These are phyloP conservation scores for Microstroma glucosiphilum DNA, from an alignment of 1,284 basidiomycete genomes.

Conservation along the genomic window DNA sequence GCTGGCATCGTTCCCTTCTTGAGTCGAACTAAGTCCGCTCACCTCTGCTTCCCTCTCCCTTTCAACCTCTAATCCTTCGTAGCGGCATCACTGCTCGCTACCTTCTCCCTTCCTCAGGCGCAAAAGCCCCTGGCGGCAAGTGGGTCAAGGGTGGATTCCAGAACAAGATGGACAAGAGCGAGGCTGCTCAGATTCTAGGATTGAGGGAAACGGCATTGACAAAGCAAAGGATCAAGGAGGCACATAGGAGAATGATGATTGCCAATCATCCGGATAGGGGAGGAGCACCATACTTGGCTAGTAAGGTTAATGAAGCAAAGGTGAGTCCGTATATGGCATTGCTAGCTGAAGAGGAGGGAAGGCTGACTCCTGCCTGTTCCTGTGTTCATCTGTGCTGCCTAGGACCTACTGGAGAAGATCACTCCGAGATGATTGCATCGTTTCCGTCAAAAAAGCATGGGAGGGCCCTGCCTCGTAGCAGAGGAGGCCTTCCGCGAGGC, in stretches of 20 bases:
- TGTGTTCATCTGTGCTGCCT: background rate
- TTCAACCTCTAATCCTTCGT: background rate
- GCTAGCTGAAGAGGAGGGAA: background rate
- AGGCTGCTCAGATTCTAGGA: slow-evolving; percentile 86
- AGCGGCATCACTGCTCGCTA: slow-evolving; percentile 37
- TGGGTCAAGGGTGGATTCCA: slow-evolving; percentile 93
- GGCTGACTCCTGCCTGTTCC: background rate
- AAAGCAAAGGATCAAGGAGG: slow-evolving; percentile 47
- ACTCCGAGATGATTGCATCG: slow-evolving; percentile 25
- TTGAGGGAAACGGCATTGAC: slow-evolving; percentile 54
- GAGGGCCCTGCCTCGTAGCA: no score
- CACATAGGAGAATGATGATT: slow-evolving; percentile 51
- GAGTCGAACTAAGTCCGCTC: background rate
- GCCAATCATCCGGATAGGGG: slow-evolving; percentile 90
- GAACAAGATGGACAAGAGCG: slow-evolving; percentile 88
- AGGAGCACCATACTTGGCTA: slow-evolving; percentile 91
- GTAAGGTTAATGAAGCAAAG: slow-evolving; percentile 57
- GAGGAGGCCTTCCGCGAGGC: no score
- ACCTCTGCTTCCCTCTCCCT: background rate
- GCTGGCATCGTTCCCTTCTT: background rate
- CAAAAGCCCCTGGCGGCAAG: slow-evolving; percentile 63
- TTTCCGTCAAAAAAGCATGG: no score
- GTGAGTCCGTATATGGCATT: slow-evolving; percentile 10
- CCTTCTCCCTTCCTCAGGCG: slow-evolving; percentile 20
- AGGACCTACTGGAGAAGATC: slow-evolving; percentile 37